Base-by-base conservation (phyloP, 805 yeast species). In the Soucietia sequanensis region DNA sequence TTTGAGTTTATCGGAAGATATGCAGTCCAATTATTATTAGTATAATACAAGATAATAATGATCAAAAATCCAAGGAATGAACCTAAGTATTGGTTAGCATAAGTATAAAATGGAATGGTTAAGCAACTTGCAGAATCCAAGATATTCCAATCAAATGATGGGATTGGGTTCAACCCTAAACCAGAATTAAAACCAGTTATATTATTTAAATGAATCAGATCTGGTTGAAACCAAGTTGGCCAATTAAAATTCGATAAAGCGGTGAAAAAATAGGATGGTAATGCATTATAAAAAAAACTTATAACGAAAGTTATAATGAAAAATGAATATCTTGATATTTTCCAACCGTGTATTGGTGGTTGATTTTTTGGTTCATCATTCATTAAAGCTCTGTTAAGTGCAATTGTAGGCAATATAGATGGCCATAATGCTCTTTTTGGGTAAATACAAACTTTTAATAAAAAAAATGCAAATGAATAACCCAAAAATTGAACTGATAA, bases 381-480 rank as follows among this genome's bases (percentile, higher is more conserved):
- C 55, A 66, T 58, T 37, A 68, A 56, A 1, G 74, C 72, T 31
- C 62, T 42, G 37, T 68, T 68, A 26, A 67, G 54, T 2, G 72
- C 72, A 34, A 68, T 59, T 2, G 68, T 62, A 5, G 74, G 74
- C 22, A 68, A 44, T 18, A 66, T 54, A 3, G 72, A 65, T 15
- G 74, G 74, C 74, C 73, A 68, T 10, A 68, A 42, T 0, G 72
- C 56, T 41, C 62, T 66, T 16, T 56, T 54, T 2, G 73, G 73
- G 39, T 67, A 66, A 6, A 68, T 58, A 37, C 71, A 68, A 21
- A 81, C 73, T 39, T 75, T 72, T 48, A 83, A 70, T 68, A 80
- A 68, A 14, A 81, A 48, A 32, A 84, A 81, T 5, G 87, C 85
- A 52, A 81, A 71, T 1, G 84, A 81, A 48, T 78, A 75, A 16